Base-by-base conservation (phyloP, 2,329 filamentous ascomycete species). In the Aspergillus ochraceoroseus region DNA sequence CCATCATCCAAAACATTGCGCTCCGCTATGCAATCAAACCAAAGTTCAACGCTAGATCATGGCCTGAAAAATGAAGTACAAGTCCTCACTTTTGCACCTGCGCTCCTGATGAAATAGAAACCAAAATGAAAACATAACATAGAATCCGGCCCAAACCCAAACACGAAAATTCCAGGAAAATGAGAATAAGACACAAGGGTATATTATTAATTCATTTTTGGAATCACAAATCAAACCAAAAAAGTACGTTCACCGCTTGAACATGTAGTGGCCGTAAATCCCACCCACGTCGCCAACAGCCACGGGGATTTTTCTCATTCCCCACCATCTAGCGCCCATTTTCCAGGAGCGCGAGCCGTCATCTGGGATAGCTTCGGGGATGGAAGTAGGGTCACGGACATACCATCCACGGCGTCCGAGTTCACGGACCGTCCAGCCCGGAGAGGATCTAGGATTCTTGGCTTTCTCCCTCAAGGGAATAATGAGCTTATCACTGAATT, bases 291-390 rank as follows among this genome's bases (percentile, higher is more conserved):
- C 75, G 6, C 72, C 71, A 23, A 71, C 64, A 9, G 70, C 72
- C 47, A 79, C 70, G 2, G 75, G 74, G 17, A 77, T 64, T 60
- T 79, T 92, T 48, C 84, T 76, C 80, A 88, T 88, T 25, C 86
- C 86, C 86, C 86, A 90, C 68, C 80, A 85, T 53, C 79, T 77
- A 33, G 85, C 85, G 20, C 86, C 86, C 82, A 87, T 84, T 70
- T 92, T 92, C 86, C 86, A 92, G 55, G 70, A 67, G 20, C 81
- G 71, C 32, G 69, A 63, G 1, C 79, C 79, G 51, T 81, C 75
- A 57, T 83, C 79, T 1, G 53, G 35, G 19, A 43, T 45, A 39
- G 51, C 51, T 34, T 51, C 48, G 32, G 55, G 53, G 46, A 58
- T 70, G 53, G 48, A 62, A 3, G 55, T 48, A 3, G 66, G 67